Conservation (phyloP, 2,329 filamentous ascomycete genomes). For the Parasarocladium wereldwijsianum region DNA sequence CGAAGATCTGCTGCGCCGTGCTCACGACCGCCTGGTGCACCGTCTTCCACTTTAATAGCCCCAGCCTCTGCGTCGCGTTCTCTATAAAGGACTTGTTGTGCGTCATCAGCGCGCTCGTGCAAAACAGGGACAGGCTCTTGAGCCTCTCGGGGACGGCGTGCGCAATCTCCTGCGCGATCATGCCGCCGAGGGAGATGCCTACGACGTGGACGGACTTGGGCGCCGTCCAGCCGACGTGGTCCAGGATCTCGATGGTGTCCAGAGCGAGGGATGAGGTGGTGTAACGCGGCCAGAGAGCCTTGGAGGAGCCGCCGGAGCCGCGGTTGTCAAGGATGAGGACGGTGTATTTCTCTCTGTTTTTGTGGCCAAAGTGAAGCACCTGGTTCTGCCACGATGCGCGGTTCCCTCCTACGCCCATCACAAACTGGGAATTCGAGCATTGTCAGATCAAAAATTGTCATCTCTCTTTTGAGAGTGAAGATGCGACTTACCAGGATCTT, state of each 20-base stretch:
- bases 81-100: slow-evolving; percentile 48
- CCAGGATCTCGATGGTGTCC: slow-evolving; percentile 56
- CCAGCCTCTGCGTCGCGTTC: slow-evolving; percentile 43
- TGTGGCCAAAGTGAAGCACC: slow-evolving; percentile 68
- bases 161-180: slow-evolving; percentile 77
- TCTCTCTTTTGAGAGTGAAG: slow-evolving; percentile 1
- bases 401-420: slow-evolving; percentile 65
- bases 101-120: slow-evolving; percentile 45
- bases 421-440: slow-evolving; percentile 50
- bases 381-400: slow-evolving; percentile 68
- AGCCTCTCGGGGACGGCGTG: slow-evolving; percentile 36
- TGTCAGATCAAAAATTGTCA: background rate
- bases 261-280: slow-evolving; percentile 74
- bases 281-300: slow-evolving; percentile 56
- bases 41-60: slow-evolving; percentile 53
- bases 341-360: slow-evolving; percentile 50
- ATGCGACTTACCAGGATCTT: slow-evolving; percentile 53
- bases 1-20: slow-evolving; percentile 53
- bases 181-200: slow-evolving; percentile 76
- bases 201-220: slow-evolving; percentile 46
- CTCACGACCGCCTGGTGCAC: slow-evolving; percentile 51
- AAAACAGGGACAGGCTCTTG: slow-evolving; percentile 41
- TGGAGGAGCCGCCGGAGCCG: slow-evolving; percentile 68
- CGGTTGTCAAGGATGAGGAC: slow-evolving; percentile 72
- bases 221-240: slow-evolving; percentile 53